Evolutionary conservation across 2,329 filamentous ascomycete genomes (phyloP).

Genomic region (Mariannaea elegans): DNA sequence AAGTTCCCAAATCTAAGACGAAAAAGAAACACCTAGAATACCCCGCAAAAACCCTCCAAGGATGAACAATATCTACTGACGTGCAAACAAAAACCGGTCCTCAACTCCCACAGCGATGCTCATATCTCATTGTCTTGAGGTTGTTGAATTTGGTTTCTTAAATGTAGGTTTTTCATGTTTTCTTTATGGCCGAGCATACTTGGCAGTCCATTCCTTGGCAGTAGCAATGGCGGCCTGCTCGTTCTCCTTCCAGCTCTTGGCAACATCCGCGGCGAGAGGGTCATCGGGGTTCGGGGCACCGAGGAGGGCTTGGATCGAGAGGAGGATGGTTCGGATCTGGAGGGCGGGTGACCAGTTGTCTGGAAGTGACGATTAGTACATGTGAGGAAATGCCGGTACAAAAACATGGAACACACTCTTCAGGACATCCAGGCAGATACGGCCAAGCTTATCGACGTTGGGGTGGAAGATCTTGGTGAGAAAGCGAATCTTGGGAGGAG

Average conservation of each 20-base stretch:
- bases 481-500: slow-evolving; percentile 97
- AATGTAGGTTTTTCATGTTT: slow-evolving; percentile 15
- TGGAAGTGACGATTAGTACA: slow-evolving; percentile 49
- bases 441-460: slow-evolving; percentile 96
- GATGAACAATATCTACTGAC: slow-evolving; percentile 16
- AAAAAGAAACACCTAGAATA: slow-evolving; percentile 32
- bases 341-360: slow-evolving; percentile 99
- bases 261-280: slow-evolving; percentile 96
- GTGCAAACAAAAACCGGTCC: slow-evolving; percentile 20
- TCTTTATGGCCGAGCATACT: slow-evolving; percentile 71
- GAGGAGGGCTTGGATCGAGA: slow-evolving; percentile 96
- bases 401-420: slow-evolving; percentile 74
- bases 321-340: slow-evolving; percentile 97
- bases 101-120: slow-evolving; percentile 21
- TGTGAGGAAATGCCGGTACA: neutral
- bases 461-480: slow-evolving; percentile 99
- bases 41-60: slow-evolving; percentile 22
- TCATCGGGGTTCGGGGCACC: slow-evolving; percentile 98
- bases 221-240: slow-evolving; percentile 92
- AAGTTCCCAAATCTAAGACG: slow-evolving; percentile 23
- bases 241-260: slow-evolving; percentile 97
- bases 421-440: slow-evolving; percentile 95
- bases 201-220: slow-evolving; percentile 89
- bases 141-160: slow-evolving; percentile 16
- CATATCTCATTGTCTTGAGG: slow-evolving; percentile 16